phyloP scores from a whole-genome alignment of 192 early-diverging fungal species.

The Spizellomyces punctatus region DNA sequence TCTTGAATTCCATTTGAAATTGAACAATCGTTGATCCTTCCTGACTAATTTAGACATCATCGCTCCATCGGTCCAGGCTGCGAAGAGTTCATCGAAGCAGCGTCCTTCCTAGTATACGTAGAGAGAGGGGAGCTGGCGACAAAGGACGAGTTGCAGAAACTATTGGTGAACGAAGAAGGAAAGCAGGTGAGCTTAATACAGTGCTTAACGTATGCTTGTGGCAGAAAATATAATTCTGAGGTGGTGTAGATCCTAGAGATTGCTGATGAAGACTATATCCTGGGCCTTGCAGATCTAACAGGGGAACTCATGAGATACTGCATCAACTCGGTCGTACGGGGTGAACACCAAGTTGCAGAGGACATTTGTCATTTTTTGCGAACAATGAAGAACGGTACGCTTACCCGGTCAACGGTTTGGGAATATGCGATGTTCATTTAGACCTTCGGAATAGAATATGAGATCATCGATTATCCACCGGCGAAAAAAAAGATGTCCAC shows the following conservation, averaged over 20 bases:
- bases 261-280: slow-evolving; percentile 54
- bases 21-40: not conserved
- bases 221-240: not conserved
- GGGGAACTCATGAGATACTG: slow-evolving; percentile 64
- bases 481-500: slow-evolving; percentile 34
- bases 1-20: not conserved
- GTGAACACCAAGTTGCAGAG: slow-evolving; percentile 36
- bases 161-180: slow-evolving; percentile 21
- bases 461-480: slow-evolving; percentile 24
- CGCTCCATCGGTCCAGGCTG: slow-evolving; percentile 35
- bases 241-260: slow-evolving; percentile 37
- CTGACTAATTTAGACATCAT: slow-evolving; percentile 26
- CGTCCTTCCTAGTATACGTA: slow-evolving; percentile 44
- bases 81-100: slow-evolving; percentile 53
- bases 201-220: not conserved
- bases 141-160: slow-evolving; percentile 26
- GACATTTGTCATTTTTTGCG: slow-evolving; percentile 48
- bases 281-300: slow-evolving; percentile 63
- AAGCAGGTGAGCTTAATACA: slow-evolving; percentile 16
- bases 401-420: not conserved
- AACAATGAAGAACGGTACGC: slow-evolving; percentile 44
- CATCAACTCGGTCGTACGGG: slow-evolving; percentile 54
- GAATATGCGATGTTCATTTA: not conserved
- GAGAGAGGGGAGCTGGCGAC: slow-evolving; percentile 29
- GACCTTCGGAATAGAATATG: slow-evolving; percentile 28